Evolutionary conservation across 768 basidiomycete genomes (phyloP), one percentile per base, ranked within the genome.

Genomic region (Mycena filopes): DNA sequence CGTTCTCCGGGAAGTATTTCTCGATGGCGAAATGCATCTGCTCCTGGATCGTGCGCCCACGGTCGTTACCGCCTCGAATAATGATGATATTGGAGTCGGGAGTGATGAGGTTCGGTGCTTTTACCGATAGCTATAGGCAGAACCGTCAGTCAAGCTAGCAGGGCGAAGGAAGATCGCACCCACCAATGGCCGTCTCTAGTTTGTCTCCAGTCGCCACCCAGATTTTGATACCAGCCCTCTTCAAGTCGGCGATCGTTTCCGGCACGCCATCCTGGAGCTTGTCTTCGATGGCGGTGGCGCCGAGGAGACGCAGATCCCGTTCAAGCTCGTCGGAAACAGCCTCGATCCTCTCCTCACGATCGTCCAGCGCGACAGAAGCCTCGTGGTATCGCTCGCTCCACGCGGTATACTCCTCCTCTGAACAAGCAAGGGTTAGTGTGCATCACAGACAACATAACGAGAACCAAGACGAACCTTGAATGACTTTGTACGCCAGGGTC

Each of bases 131-230:
- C 96, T 93, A n/a, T n/a, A n/a, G n/a, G 63, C 0, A 69, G 31
- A 21, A 41, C 21, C 38, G 31, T 48, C 43, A 43, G 57, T 48
- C 31, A 33, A 23, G 15, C 40, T 29, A 25, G 16, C n/a, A 67
- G 41, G 20, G 21, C 4, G 36, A 36, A 41, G 28, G 26, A 25
- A 36, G 74, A n/a, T n/a, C n/a, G n/a, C n/a, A n/a, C 82, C 43
- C 71, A 93, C 93, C 93, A 50, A 98, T 95, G 26, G 96, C 96
- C 46, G 97, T 98, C 78, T 98, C 97, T 25, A 99, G 84, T 78
- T 99, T 99, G 81, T 99, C 98, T 25, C 98, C 98, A 1, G 98
- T 99, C 12, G 95, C 94, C 25, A 99, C 98, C 98, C 98, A 99
- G 54, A 99, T 81, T 79, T 98, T 99, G 81, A 99, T 98, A 0